Evolutionary conservation across 495 filamentous ascomycete genomes (phyloP).

Genomic region (Penicillium malachiteum): DNA sequence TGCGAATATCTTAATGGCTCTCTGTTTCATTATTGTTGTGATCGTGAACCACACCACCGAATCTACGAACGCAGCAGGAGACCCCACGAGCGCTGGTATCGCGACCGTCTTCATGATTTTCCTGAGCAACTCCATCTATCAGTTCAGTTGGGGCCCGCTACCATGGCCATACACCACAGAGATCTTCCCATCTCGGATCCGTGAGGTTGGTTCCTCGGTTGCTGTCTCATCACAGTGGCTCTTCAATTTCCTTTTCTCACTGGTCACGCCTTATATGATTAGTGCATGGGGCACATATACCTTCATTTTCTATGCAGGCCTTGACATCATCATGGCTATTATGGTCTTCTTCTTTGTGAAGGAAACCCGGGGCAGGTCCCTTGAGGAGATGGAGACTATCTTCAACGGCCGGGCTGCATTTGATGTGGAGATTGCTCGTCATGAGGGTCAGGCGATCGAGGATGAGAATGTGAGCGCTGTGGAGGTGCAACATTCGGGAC

Average conservation of each 20-base stretch:
- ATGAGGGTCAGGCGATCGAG: slow-evolving; percentile 10
- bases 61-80: slow-evolving; percentile 23
- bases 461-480: slow-evolving; percentile 12
- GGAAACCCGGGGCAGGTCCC: slow-evolving; percentile 55
- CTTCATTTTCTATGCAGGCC: slow-evolving; percentile 40
- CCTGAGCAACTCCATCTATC: slow-evolving; percentile 44
- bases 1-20: slow-evolving; percentile 47
- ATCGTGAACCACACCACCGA: slow-evolving; percentile 37
- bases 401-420: slow-evolving; percentile 29
- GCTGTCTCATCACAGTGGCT: slow-evolving; percentile 50
- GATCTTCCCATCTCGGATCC: slow-evolving; percentile 50
- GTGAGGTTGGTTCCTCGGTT: slow-evolving; percentile 43
- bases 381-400: slow-evolving; percentile 47
- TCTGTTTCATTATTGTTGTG: slow-evolving; percentile 50
- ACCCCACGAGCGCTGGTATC: slow-evolving; percentile 39
- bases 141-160: slow-evolving; percentile 52
- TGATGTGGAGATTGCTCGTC: slow-evolving; percentile 22
- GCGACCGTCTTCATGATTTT: slow-evolving; percentile 52
- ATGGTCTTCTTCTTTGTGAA: slow-evolving; percentile 62
- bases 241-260: slow-evolving; percentile 51
- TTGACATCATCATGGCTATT: slow-evolving; percentile 40
- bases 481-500: slow-evolving; percentile 13
- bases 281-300: slow-evolving; percentile 48
- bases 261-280: slow-evolving; percentile 50
- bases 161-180: slow-evolving; percentile 52